phyloP scores from a whole-genome alignment of 352 stramenopile genomes.

The Globisporangium sylvaticum region DNA sequence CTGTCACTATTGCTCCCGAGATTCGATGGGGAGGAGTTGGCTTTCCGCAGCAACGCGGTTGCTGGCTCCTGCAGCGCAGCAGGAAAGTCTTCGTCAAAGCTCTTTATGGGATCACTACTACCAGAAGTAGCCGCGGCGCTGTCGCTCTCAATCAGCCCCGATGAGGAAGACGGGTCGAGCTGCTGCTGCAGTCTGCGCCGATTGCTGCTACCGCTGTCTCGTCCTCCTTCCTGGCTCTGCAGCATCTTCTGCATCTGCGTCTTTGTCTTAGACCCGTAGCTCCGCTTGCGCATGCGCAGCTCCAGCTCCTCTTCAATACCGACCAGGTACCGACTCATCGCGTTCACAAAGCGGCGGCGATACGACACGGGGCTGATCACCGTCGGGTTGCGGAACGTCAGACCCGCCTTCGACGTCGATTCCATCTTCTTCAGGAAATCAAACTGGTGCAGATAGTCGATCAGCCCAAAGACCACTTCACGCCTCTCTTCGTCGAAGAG shows the following conservation, averaged over 20 bases:
- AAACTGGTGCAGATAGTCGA: constrained; percentile 87
- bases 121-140: background rate
- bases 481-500: constrained; percentile 79
- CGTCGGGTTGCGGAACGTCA: constrained; percentile 81
- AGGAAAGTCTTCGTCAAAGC: background rate
- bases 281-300: constrained; percentile 58
- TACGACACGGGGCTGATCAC: constrained; percentile 83
- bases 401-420: constrained; percentile 79
- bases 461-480: constrained; percentile 70
- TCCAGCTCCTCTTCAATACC: constrained; percentile 75
- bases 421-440: constrained; percentile 90
- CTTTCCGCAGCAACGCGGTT: background rate
- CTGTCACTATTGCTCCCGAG: constrained; percentile 1
- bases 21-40: background rate
- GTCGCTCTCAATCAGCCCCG: background rate
- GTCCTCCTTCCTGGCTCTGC: background rate
- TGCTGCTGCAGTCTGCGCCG: background rate
- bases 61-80: background rate
- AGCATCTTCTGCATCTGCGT: constrained; percentile 3
- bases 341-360: constrained; percentile 75
- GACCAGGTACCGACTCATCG: constrained; percentile 79
- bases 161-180: background rate
- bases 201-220: background rate
- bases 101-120: background rate
- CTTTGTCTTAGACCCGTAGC: constrained; percentile 25